Conservation (phyloP, 176 grass and related monocot genomes). For the Juncus inflexus region DNA sequence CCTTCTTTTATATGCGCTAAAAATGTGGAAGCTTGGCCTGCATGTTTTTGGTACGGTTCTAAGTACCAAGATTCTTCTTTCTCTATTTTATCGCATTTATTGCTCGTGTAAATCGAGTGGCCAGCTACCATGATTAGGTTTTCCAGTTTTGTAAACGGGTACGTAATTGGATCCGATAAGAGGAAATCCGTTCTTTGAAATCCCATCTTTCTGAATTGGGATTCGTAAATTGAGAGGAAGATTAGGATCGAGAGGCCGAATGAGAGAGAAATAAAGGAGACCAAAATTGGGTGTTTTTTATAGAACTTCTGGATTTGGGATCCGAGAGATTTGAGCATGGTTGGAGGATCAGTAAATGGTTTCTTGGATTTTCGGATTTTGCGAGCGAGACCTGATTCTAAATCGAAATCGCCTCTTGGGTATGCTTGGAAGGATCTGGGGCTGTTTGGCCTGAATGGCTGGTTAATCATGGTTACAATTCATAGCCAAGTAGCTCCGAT, state of each 20-base stretch:
- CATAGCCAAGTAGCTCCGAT: conserved; percentile 1
- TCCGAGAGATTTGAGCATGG: conserved; percentile 26
- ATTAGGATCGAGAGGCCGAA: conserved; percentile 53
- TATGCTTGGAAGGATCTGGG: conserved; percentile 74
- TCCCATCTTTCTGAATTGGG: conserved; percentile 51
- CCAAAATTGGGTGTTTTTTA: conserved; percentile 61
- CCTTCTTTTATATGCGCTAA: conserved; percentile 77
- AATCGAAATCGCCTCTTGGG: conserved; percentile 65
- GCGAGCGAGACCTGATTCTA: conserved; percentile 51
- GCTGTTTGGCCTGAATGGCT: conserved; percentile 61
- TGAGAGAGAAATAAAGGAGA: conserved; percentile 52
- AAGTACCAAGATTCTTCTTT: conserved; percentile 81
- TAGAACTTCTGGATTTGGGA: conserved; percentile 44
- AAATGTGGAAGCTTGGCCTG: conserved; percentile 79
- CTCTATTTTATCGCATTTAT: conserved; percentile 50
- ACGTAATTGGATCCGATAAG: conserved; percentile 31
- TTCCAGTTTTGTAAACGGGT: conserved; percentile 46
- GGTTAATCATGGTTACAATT: conserved; percentile 44
- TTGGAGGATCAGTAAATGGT: conserved; percentile 37
- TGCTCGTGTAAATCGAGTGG: conserved; percentile 76
- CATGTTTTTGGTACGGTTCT: conserved; percentile 80
- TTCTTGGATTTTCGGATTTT: conserved; percentile 55
- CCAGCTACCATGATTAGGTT: conserved; percentile 94
- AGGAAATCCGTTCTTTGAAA: conserved; percentile 18
- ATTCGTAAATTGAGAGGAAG: conserved; percentile 65